These are phyloP conservation scores for Dothideomycetidae sp. DNA, from an alignment of 2,329 filamentous ascomycete genomes.

Conservation along the genomic window DNA sequence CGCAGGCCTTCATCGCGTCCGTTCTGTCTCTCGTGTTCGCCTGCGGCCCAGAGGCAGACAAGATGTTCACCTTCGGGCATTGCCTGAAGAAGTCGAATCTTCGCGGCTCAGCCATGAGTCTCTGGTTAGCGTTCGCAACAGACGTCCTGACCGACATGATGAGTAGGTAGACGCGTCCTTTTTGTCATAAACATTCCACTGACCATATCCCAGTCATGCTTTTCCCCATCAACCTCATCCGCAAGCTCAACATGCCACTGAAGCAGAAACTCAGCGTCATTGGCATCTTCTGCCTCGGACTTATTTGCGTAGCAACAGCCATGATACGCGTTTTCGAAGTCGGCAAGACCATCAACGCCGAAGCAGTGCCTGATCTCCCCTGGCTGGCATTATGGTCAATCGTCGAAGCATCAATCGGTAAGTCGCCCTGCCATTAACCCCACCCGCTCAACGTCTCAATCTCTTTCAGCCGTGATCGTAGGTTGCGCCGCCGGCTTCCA, in stretches of 20 bases:
- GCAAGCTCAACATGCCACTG: slow-evolving; percentile 4
- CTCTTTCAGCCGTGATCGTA: not conserved
- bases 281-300: slow-evolving; percentile 4
- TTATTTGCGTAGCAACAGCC: slow-evolving; percentile 4
- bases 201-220: slow-evolving; percentile 4
- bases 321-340: slow-evolving; percentile 7
- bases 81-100: not conserved
- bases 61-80: not conserved
- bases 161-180: not conserved
- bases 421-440: not conserved
- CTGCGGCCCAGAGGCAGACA: not conserved
- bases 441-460: not conserved
- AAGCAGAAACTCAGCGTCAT: slow-evolving; percentile 7
- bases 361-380: slow-evolving; percentile 3
- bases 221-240: slow-evolving; percentile 3
- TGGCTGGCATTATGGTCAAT: slow-evolving; percentile 7
- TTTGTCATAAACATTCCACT: not conserved
- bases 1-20: not conserved
- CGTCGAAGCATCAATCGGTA: slow-evolving; percentile 6
- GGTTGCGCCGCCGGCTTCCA: not conserved
- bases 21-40: not conserved
- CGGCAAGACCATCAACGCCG: slow-evolving; percentile 3
- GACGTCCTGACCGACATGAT: slow-evolving; percentile 4
- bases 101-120: not conserved
- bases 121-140: slow-evolving; percentile 5